Evolutionary conservation across 768 basidiomycete genomes (phyloP), one percentile per base, ranked within the genome.

Genomic region (Pisolithus orientalis): DNA sequence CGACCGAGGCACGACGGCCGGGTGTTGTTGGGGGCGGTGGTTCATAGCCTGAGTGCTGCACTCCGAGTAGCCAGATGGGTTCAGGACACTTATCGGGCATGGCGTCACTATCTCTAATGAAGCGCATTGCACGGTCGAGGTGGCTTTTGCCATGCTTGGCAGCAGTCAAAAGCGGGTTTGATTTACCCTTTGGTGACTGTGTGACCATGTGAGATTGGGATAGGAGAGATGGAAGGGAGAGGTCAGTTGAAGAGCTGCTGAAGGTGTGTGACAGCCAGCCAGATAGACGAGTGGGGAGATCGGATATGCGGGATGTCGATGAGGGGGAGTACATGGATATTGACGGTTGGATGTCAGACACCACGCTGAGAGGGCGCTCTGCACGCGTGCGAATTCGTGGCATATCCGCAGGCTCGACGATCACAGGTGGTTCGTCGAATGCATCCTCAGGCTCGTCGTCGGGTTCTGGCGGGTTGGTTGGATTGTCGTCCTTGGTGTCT

Each of bases 21-120:
- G 68, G 63, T 0, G 66, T 57, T 29, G 53, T 21, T 5, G 57
- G 57, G 1, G 64, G 66, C 1, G 65, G 67, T 8, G 72, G 69
- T 56, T 87, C 87, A 58, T 84, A 90, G 0, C 89, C 90, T 3
- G 81, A 77, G 54, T 93, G 92, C 56, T 80, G 76, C 3, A 92
- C 83, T 38, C 94, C 94, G 24, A 96, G 75, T 2, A 96, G 69
- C 93, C 93, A 96, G 28, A 97, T 95, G 0, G 85, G 80, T 17
- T 94, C 90, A 0, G 77, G 62, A 50, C 83, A 93, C 62, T 79
- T 84, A 66, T 96, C 93, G 1, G 89, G 90, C 3, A 78, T 80
- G 16, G 92, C 82, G 68, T 97, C 94, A 58, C 82, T 82, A 70
- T 97, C 94, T 55, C 95, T 77, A n/a, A 97, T 74, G 70, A 93